phyloP scores from a whole-genome alignment of 2,329 filamentous ascomycete genomes.

The Colletotrichum horii region DNA sequence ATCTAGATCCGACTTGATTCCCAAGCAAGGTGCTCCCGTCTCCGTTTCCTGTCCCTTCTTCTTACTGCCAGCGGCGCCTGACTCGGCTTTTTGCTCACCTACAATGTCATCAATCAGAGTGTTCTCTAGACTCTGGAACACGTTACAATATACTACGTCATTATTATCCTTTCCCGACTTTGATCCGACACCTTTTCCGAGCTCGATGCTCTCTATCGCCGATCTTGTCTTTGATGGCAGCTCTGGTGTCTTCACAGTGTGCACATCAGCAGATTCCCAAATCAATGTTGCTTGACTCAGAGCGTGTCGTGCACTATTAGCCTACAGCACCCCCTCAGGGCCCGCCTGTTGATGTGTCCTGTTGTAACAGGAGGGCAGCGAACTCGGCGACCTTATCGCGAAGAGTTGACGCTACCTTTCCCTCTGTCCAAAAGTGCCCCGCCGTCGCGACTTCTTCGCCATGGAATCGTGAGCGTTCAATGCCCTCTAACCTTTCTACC shows the following conservation, averaged over 20 bases:
- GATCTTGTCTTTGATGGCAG: background rate
- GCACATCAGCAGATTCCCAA: background rate
- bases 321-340: background rate
- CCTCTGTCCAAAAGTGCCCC: constrained; percentile 69
- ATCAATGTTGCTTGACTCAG: background rate
- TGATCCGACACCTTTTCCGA: background rate
- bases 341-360: background rate
- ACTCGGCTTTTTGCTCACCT: background rate
- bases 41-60: background rate
- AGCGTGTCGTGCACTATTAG: background rate
- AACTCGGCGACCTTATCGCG: constrained; percentile 33
- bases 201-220: background rate
- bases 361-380: constrained; percentile 22
- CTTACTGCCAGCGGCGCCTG: background rate
- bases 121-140: background rate
- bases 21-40: background rate
- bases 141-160: background rate
- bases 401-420: constrained; percentile 47
- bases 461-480: constrained; percentile 49
- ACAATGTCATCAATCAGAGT: background rate
- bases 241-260: background rate
- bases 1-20: background rate
- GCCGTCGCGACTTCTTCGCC: constrained; percentile 55
- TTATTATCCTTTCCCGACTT: background rate
- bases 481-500: constrained; percentile 57